Evolutionary conservation across 148 eudicot genomes (phyloP).

Genomic region (Spergularia bocconei): DNA sequence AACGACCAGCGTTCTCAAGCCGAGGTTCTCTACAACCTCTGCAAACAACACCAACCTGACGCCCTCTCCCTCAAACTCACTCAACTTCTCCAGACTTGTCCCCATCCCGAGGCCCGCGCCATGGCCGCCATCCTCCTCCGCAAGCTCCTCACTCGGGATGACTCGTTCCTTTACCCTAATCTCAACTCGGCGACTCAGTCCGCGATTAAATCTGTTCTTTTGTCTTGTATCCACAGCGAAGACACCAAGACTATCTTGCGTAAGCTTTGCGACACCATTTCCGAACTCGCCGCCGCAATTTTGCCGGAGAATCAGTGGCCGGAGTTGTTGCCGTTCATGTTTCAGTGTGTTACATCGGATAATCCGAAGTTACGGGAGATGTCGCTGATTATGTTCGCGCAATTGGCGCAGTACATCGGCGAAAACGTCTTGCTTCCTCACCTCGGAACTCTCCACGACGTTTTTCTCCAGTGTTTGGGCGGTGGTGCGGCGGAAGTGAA

Average conservation of each 20-base stretch:
- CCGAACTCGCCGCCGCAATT: conserved; percentile 77
- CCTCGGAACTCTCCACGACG: conserved; percentile 52
- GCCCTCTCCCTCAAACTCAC: conserved; percentile 49
- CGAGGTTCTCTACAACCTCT: conserved; percentile 54
- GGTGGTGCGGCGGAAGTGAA: conserved; percentile 50
- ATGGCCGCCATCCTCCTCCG: conserved; percentile 52
- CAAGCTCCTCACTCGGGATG: conserved; percentile 43
- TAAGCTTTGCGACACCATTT: conserved; percentile 71
- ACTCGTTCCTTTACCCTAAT: conserved; percentile 50
- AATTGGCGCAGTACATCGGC: conserved; percentile 74
- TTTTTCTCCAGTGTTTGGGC: conserved; percentile 57
- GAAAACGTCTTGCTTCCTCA: conserved; percentile 52
- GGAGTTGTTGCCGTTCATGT: conserved; percentile 74
- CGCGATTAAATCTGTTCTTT: conserved; percentile 48
- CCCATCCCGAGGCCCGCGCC: conserved; percentile 46
- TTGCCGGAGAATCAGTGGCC: conserved; percentile 74
- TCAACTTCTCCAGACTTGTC: conserved; percentile 39
- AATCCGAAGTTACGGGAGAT: conserved; percentile 49
- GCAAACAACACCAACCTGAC: conserved; percentile 53
- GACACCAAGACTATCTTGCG: conserved; percentile 51
- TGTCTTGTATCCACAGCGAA: conserved; percentile 54
- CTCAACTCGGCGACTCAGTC: conserved; percentile 53
- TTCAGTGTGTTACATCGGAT: conserved; percentile 61
- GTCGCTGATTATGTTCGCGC: conserved; percentile 68
- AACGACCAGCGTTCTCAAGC: conserved; percentile 63